phyloP scores from a whole-genome alignment of 164 flowering plant genomes.

The Piper betle region DNA sequence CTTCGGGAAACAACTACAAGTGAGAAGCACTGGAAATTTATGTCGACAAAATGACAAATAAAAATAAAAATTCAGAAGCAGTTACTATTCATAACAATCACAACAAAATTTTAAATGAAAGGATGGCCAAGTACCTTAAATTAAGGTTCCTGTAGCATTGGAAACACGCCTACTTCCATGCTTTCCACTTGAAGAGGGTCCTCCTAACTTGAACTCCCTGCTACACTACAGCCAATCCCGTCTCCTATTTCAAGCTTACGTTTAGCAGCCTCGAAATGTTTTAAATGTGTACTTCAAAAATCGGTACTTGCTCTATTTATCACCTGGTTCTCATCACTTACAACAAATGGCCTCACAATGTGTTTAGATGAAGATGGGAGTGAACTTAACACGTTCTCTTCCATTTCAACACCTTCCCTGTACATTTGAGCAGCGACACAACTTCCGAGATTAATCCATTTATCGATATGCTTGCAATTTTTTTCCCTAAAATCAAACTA shows the following conservation, averaged over 20 bases:
- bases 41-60: background rate
- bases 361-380: slow-evolving; percentile 23
- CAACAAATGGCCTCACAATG: slow-evolving; percentile 39
- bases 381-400: slow-evolving; percentile 35
- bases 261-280: slow-evolving; percentile 11
- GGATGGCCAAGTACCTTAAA: slow-evolving; percentile 14
- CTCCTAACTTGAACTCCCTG: slow-evolving; percentile 13
- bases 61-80: background rate
- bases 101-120: background rate
- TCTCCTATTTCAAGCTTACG: slow-evolving; percentile 6
- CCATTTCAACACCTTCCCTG: slow-evolving; percentile 33
- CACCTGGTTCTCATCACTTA: slow-evolving; percentile 46
- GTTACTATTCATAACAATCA: too few relatives aligned
- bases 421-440: slow-evolving; percentile 69
- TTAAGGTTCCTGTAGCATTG: slow-evolving; percentile 11
- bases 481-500: too few relatives aligned
- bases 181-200: slow-evolving; percentile 14
- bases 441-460: too few relatives aligned
- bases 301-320: slow-evolving; percentile 27
- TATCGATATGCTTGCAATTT: too few relatives aligned
- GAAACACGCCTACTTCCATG: slow-evolving; percentile 15
- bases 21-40: background rate
- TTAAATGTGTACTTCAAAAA: slow-evolving; percentile 8
- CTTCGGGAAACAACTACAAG: background rate
- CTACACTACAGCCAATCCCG: slow-evolving; percentile 3